A percentile compares a stretch with the other conserved stretches of the same genome.
Evolutionary conservation across 2,329 filamentous ascomycete species (phyloP).

Genomic region (Sphaceloma murrayae): DNA sequence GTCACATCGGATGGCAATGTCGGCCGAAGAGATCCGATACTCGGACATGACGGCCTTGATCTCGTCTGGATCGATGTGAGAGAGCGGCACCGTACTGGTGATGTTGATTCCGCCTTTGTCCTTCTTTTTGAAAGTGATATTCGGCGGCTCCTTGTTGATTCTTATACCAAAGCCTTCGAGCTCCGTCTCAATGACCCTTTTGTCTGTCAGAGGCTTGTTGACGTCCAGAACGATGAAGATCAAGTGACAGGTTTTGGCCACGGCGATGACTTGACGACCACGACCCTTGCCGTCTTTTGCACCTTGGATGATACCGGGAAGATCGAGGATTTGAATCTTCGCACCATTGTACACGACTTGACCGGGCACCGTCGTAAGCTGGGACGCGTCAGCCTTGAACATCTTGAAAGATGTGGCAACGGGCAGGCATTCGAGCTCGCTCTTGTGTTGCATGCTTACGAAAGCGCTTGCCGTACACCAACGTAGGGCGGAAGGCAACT

Average conservation of each 20-base stretch:
- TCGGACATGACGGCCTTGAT: slow-evolving; percentile 97
- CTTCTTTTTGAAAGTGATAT: slow-evolving; percentile 99
- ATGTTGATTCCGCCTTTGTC: slow-evolving; percentile 96
- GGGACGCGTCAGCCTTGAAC: slow-evolving; percentile 19
- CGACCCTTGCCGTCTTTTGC: slow-evolving; percentile 91
- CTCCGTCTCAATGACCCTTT: slow-evolving; percentile 88
- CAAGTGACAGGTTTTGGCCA: slow-evolving; percentile 95
- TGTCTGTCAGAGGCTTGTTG: slow-evolving; percentile 96
- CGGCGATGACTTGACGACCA: slow-evolving; percentile 93
- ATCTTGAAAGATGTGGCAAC: too few relatives aligned
- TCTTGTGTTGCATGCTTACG: too few relatives aligned
- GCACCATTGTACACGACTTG: slow-evolving; percentile 95
- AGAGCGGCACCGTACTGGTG: slow-evolving; percentile 84
- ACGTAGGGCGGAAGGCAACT: too few relatives aligned
- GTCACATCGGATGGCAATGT: slow-evolving; percentile 96
- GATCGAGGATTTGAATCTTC: slow-evolving; percentile 90
- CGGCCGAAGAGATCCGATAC: slow-evolving; percentile 91
- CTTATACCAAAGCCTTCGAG: slow-evolving; percentile 95
- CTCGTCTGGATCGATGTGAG: slow-evolving; percentile 89
- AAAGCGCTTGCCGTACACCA: too few relatives aligned
- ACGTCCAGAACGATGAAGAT: slow-evolving; percentile 99
- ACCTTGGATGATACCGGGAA: slow-evolving; percentile 97
- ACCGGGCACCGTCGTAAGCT: slow-evolving; percentile 85
- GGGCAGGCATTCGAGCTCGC: too few relatives aligned
- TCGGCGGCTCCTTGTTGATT: slow-evolving; percentile 93